Conservation (phyloP, 2,329 filamentous ascomycete species). For the Pseudonectria buxi region DNA sequence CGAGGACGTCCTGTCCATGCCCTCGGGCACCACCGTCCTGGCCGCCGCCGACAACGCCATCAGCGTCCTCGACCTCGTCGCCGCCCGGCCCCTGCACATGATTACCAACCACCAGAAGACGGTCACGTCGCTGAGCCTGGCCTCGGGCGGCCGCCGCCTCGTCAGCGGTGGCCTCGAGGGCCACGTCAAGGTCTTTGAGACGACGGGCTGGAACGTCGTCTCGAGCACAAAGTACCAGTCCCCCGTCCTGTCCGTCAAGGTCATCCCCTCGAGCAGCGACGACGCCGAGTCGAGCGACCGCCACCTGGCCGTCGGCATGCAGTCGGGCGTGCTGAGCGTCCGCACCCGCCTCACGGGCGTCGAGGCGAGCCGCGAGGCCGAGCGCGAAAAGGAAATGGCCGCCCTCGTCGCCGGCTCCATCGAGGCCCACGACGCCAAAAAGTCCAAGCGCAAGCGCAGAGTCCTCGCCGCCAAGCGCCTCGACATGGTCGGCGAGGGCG, state of each 20-base stretch:
- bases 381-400: conserved; percentile 78
- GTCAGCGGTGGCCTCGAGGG: conserved; percentile 88
- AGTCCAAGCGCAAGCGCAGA: conserved; percentile 60
- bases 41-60: conserved; percentile 81
- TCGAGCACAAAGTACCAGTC: conserved; percentile 88
- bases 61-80: conserved; percentile 86
- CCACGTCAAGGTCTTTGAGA: conserved; percentile 96
- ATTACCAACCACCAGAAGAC: conserved; percentile 97
- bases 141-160: conserved; percentile 72
- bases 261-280: conserved; percentile 45
- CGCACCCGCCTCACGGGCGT: conserved; percentile 80
- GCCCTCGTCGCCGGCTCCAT: conserved; percentile 72
- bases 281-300: conserved; percentile 62
- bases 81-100: conserved; percentile 77
- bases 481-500: conserved; percentile 76
- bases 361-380: conserved; percentile 68
- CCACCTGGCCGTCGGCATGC: conserved; percentile 91
- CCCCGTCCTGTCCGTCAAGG: conserved; percentile 76
- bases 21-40: conserved; percentile 78
- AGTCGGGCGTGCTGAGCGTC: conserved; percentile 84
- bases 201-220: conserved; percentile 91
- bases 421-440: conserved; percentile 67
- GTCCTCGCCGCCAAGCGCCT: conserved; percentile 46
- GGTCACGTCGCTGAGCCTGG: conserved; percentile 78
- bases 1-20: conserved; percentile 80